These are phyloP conservation scores for Rhizomucor miehei DNA, from an alignment of 371 early-diverging fungal species.

Conservation along the genomic window DNA sequence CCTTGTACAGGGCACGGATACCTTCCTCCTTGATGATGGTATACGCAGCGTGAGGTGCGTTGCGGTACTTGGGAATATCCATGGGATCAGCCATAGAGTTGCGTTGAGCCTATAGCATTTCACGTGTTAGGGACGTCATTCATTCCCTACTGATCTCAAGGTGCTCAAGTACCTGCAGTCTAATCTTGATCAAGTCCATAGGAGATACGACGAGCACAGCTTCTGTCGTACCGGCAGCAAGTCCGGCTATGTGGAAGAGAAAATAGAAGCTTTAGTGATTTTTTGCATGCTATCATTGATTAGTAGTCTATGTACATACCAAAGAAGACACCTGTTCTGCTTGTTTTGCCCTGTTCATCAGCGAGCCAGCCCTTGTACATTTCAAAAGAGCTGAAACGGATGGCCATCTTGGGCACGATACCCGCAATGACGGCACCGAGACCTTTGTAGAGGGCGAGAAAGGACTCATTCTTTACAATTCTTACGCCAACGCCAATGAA, in stretches of 20 bases:
- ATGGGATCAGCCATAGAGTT: slow-evolving; percentile 96
- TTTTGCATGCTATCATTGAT: background rate
- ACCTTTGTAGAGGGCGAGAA: slow-evolving; percentile 94
- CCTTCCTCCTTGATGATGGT: slow-evolving; percentile 95
- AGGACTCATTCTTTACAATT: slow-evolving; percentile 88
- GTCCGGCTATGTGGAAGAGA: slow-evolving; percentile 68
- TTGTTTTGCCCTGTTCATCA: slow-evolving; percentile 65
- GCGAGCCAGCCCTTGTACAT: slow-evolving; percentile 85
- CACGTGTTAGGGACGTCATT: background rate
- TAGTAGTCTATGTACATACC: slow-evolving; percentile 52
- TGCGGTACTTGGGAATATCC: slow-evolving; percentile 95
- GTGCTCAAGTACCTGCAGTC: slow-evolving; percentile 73
- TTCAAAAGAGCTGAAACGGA: slow-evolving; percentile 96
- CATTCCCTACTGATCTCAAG: background rate
- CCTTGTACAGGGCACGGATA: slow-evolving; percentile 88
- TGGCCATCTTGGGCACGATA: slow-evolving; percentile 99
- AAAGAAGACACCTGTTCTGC: slow-evolving; percentile 76
- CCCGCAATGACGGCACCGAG: slow-evolving; percentile 97
- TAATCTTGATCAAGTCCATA: slow-evolving; percentile 97
- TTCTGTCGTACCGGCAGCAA: slow-evolving; percentile 96
- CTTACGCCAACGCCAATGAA: slow-evolving; percentile 84
- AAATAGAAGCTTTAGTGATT: slow-evolving; percentile 4
- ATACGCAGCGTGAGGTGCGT: slow-evolving; percentile 90
- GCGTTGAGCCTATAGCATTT: slow-evolving; percentile 68
- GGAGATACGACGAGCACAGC: slow-evolving; percentile 96